Evolutionary conservation across 2,329 filamentous ascomycete species (phyloP).

Genomic region (Davidsoniella virescens): DNA sequence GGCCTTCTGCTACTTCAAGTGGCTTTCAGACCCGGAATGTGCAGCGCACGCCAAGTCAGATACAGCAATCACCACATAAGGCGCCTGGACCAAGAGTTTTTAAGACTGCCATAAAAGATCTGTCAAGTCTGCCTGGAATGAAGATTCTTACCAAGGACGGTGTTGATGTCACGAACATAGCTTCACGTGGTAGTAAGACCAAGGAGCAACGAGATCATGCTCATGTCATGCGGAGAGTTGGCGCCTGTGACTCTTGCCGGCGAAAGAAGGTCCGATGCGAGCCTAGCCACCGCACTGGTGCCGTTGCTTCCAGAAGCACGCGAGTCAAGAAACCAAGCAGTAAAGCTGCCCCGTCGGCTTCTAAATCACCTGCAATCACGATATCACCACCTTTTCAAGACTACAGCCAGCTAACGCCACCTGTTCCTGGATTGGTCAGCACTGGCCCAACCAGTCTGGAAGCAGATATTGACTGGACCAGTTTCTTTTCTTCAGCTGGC

Average conservation of each 20-base stretch:
- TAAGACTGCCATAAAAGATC: constrained; percentile 14
- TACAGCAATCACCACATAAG: background rate
- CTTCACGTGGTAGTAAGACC: constrained; percentile 46
- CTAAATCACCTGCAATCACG: too few species aligned
- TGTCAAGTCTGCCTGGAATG: constrained; percentile 43
- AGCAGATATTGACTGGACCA: too few species aligned
- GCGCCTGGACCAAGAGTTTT: constrained; percentile 10
- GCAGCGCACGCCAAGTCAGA: background rate
- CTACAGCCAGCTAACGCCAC: too few species aligned
- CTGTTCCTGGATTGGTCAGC: too few species aligned
- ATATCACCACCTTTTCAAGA: too few species aligned
- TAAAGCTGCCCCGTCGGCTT: too few species aligned
- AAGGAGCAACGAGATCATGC: constrained; percentile 53
- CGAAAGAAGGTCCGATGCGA: constrained; percentile 49
- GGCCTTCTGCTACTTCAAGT: background rate
- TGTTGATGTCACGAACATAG: constrained; percentile 44
- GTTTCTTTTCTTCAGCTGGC: too few species aligned
- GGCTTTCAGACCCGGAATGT: background rate
- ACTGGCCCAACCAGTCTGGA: too few species aligned
- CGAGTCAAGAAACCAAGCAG: background rate
- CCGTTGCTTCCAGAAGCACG: constrained; percentile 17
- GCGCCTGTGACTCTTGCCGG: constrained; percentile 47
- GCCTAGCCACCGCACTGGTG: constrained; percentile 34
- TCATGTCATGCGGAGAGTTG: constrained; percentile 49
- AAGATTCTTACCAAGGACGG: constrained; percentile 51